Conservation (phyloP, 169 alveolate genomes). For the Cryptosporidium viatorum region DNA sequence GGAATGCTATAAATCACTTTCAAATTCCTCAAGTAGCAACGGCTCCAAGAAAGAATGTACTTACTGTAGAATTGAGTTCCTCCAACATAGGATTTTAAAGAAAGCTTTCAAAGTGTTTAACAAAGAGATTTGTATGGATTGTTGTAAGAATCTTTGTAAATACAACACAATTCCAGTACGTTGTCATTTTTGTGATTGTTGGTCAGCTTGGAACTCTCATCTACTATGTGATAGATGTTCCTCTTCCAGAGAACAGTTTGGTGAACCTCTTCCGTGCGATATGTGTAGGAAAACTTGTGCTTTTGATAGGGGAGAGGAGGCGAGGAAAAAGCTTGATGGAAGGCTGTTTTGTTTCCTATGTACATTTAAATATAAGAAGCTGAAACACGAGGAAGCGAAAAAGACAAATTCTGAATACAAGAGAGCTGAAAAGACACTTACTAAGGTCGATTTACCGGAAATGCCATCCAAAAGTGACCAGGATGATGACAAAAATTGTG, state of each 20-base stretch:
- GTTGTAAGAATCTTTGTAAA: slow-evolving; percentile 61
- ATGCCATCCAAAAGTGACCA: background rate
- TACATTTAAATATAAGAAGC: slow-evolving; percentile 61
- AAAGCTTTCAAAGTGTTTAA: slow-evolving; percentile 54
- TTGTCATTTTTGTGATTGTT: slow-evolving; percentile 71
- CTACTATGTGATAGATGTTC: slow-evolving; percentile 70
- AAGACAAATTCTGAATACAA: slow-evolving; percentile 51
- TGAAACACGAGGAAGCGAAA: slow-evolving; percentile 49
- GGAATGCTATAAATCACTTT: slow-evolving; percentile 34
- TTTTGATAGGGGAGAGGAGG: slow-evolving; percentile 70
- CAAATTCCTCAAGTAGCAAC: slow-evolving; percentile 10
- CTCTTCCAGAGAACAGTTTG: slow-evolving; percentile 41
- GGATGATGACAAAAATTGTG: background rate
- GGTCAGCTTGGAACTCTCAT: slow-evolving; percentile 70
- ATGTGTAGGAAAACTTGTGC: slow-evolving; percentile 73
- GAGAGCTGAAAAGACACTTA: slow-evolving; percentile 48
- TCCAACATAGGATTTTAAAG: slow-evolving; percentile 63
- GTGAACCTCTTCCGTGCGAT: slow-evolving; percentile 75
- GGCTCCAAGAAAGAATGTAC: slow-evolving; percentile 48
- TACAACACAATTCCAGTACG: slow-evolving; percentile 61
- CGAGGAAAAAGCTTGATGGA: slow-evolving; percentile 58
- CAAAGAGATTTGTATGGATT: slow-evolving; percentile 64
- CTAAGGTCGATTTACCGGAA: slow-evolving; percentile 24
- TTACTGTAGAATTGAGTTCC: slow-evolving; percentile 60
- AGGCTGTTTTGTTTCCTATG: slow-evolving; percentile 62